Evolutionary conservation across 1,284 basidiomycete species (phyloP).

Genomic region (Neotropicomus parvogracilis): DNA sequence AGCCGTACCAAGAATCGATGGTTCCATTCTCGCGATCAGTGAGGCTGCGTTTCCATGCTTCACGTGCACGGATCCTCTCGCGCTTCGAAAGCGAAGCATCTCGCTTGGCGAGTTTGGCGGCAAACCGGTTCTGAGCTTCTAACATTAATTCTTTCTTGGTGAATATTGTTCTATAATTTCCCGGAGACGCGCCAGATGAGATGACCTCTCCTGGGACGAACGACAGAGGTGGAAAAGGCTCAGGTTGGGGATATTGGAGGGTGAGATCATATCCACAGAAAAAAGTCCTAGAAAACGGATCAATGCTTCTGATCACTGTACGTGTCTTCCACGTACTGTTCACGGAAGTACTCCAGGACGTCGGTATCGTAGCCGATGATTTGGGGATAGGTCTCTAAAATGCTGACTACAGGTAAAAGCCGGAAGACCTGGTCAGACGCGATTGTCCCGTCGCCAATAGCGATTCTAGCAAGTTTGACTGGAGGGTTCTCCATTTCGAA

Average conservation of each 20-base stretch:
- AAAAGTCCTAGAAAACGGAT: conserved; percentile 40
- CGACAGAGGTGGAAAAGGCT: conserved; percentile 47
- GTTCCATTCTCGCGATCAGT: conserved; percentile 44
- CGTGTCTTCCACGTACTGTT: conserved; percentile 48
- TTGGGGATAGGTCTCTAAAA: conserved; percentile 70
- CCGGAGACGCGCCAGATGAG: conserved; percentile 30
- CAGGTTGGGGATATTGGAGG: conserved; percentile 65
- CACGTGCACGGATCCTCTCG: conserved; percentile 22
- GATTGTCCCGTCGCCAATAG: conserved; percentile 66
- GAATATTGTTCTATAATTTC: conserved; percentile 15
- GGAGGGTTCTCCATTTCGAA: conserved; percentile 61
- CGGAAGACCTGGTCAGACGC: conserved; percentile 46
- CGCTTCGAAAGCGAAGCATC: conserved; percentile 15
- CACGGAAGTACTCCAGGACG: conserved; percentile 63
- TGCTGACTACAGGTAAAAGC: conserved; percentile 51
- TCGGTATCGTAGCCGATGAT: conserved; percentile 65
- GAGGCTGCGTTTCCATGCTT: conserved; percentile 44
- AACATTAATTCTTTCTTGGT: conserved; percentile 19
- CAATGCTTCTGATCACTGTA: not conserved
- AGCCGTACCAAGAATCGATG: conserved; percentile 61
- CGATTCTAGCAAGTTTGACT: conserved; percentile 62
- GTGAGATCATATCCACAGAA: conserved; percentile 66
- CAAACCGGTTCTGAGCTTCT: conserved; percentile 23
- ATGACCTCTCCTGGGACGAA: conserved; percentile 29
- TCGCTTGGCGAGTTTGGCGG: conserved; percentile 18